A percentile compares a stretch with the other conserved stretches of the same genome.
phyloP scores from a whole-genome alignment of 768 basidiomycete species.

The Panaeolus papilionaceus region DNA sequence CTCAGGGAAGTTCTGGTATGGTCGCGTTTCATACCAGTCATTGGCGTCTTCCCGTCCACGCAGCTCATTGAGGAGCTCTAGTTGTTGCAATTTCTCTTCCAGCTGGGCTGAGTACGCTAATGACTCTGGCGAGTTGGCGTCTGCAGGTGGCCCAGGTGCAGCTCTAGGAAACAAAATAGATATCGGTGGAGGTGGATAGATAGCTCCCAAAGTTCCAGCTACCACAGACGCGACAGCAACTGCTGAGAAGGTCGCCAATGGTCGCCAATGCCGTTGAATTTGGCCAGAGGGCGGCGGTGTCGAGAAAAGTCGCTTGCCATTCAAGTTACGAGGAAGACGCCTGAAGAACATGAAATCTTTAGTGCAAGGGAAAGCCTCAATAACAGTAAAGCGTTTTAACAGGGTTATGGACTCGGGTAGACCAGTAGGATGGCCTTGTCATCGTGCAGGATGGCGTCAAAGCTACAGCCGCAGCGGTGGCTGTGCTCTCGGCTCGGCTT shows the following conservation, averaged over 20 bases:
- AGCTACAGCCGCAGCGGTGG: background rate
- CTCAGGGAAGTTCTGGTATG: slow-evolving; percentile 73
- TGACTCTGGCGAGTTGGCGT: slow-evolving; percentile 62
- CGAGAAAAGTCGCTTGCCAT: slow-evolving; percentile 23
- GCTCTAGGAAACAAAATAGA: slow-evolving; percentile 77
- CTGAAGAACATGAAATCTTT: slow-evolving; percentile 1
- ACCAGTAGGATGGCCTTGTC: slow-evolving; percentile 7
- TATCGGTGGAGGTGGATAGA: slow-evolving; percentile 73
- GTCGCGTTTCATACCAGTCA: slow-evolving; percentile 81
- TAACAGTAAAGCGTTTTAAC: background rate
- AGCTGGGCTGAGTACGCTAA: slow-evolving; percentile 61
- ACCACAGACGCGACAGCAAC: slow-evolving; percentile 42
- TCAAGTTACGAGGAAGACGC: slow-evolving; percentile 15
- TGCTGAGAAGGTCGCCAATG: slow-evolving; percentile 35
- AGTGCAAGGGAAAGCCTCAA: background rate
- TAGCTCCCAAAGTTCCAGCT: slow-evolving; percentile 61
- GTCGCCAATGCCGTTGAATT: slow-evolving; percentile 26
- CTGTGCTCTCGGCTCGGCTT: slow-evolving; percentile 12
- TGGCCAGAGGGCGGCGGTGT: slow-evolving; percentile 16
- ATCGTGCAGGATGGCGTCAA: slow-evolving; percentile 14
- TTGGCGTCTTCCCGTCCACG: slow-evolving; percentile 54
- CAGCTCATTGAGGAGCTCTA: slow-evolving; percentile 61
- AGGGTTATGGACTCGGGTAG: slow-evolving; percentile 11
- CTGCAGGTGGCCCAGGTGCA: slow-evolving; percentile 70
- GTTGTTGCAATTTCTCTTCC: slow-evolving; percentile 70